Evolutionary conservation across 148 eudicot species (phyloP), one percentile per base, ranked within the genome.

Genomic region (Fagopyrum tataricum): DNA sequence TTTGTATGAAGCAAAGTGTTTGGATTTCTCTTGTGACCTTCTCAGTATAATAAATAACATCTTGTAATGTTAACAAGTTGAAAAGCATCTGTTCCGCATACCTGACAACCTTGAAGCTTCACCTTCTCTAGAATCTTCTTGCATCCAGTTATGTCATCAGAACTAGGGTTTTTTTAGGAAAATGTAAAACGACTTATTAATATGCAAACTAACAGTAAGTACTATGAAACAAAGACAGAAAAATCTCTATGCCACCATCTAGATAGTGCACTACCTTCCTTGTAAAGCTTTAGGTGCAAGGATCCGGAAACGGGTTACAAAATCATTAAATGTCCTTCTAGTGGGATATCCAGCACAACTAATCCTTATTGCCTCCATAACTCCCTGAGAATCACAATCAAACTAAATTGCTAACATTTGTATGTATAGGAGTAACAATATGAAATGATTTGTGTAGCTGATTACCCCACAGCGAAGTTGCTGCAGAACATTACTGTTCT

Each of bases 331-430:
- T 55, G 79, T 78, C 81, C 87, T 91, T 79, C 96, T 85, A 24
- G 98, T 95, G 73, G 97, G 98, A 78, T 77, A 95, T 74, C 98
- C 97, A 78, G 97, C 97, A 77, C 96, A 90, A 79, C 98, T 95
- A 79, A 95, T 95, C 80, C 98, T 90, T 76, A 95, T 95, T 74
- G 98, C 98, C 81, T 95, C 98, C 98, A 91, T 85, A 75, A 95
- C 97, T 76, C 98, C 98, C 98, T 95, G 79, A 71, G 72, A 72
- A 31, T n/a, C 64, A 79, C 44, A 76, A 59, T 71, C 61, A 46
- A 56, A 58, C 47, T 41, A 81, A 75, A n/a, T 59, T 13, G 41
- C 4, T 31, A 64, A 64, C 67, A 23, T 13, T 64, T 31, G 31
- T 64, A 64, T 64, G 69, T 14, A 64, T 12, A 31, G 5, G 51